phyloP scores from a whole-genome alignment of 306 rosid genomes.

The Vicia faba region DNA sequence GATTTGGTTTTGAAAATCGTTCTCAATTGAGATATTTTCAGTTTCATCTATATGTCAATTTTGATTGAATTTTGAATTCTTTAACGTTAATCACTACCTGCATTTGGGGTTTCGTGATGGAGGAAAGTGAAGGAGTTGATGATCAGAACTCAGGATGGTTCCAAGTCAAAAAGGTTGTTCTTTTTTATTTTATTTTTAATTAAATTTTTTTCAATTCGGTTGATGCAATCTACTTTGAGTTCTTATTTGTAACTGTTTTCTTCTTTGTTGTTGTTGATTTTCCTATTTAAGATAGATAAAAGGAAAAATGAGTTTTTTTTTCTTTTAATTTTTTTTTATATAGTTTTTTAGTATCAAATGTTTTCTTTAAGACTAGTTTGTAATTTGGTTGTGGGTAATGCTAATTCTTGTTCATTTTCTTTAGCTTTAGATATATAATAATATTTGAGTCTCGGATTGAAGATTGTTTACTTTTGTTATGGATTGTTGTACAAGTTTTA shows the following conservation, averaged over 20 bases:
- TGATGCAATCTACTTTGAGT: constrained; percentile 6
- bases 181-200: not conserved
- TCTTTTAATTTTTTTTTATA: not conserved
- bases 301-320: constrained; percentile 23
- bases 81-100: constrained; percentile 27
- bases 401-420: constrained; percentile 10
- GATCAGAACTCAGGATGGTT: constrained; percentile 98
- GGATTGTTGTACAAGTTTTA: constrained; percentile 27
- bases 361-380: constrained; percentile 20
- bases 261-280: not conserved
- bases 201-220: not conserved
- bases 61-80: constrained; percentile 12
- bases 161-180: constrained; percentile 98
- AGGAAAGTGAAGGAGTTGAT: constrained; percentile 61
- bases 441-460: constrained; percentile 1
- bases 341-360: not conserved
- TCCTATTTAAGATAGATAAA: constrained; percentile 7
- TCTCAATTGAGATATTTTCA: constrained; percentile 11
- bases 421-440: constrained; percentile 24
- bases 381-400: constrained; percentile 14
- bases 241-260: constrained; percentile 1
- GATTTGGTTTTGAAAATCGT: constrained; percentile 1
- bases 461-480: constrained; percentile 19
- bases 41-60: constrained; percentile 30
- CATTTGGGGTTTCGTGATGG: constrained; percentile 60